Evolutionary conservation across 441 rosid genomes (phyloP).

Genomic region (Adansonia grandidieri): DNA sequence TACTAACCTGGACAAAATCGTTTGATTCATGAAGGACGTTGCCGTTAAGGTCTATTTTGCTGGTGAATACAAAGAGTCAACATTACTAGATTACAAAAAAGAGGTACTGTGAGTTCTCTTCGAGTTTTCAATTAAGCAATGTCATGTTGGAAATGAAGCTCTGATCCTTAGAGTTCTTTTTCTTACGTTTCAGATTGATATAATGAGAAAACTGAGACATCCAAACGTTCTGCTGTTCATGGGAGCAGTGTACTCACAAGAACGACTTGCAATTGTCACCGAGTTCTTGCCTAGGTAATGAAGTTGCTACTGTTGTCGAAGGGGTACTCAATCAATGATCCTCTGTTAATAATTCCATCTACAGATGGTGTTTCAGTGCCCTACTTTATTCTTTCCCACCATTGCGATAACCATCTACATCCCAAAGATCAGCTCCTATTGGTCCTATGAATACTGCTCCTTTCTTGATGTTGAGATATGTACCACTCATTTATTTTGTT

Average conservation of each 20-base stretch:
- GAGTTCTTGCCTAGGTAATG: conserved; percentile 82
- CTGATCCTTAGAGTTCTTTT: conserved; percentile 10
- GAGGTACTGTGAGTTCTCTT: conserved; percentile 55
- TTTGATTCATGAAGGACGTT: conserved; percentile 60
- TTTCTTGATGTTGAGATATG: neutral
- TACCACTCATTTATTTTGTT: conserved; percentile 23
- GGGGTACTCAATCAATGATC: neutral
- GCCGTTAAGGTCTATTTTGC: conserved; percentile 79
- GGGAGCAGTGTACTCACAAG: conserved; percentile 86
- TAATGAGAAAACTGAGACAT: conserved; percentile 86
- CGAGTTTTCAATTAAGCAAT: neutral
- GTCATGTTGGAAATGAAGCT: conserved; percentile 1
- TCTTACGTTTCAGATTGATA: conserved; percentile 51
- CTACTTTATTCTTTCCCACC: conserved; percentile 16
- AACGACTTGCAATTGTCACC: conserved; percentile 76
- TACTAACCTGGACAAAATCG: conserved; percentile 17
- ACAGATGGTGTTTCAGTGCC: neutral
- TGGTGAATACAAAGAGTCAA: conserved; percentile 58
- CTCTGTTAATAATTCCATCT: neutral
- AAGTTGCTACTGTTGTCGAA: neutral
- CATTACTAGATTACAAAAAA: conserved; percentile 61
- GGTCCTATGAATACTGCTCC: neutral
- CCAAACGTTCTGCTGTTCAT: conserved; percentile 86
- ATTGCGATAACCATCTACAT: neutral
- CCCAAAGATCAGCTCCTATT: neutral